These are phyloP conservation scores for Kalanchoe fedtschenkoi DNA, from an alignment of 164 flowering plant genomes.

Conservation along the genomic window DNA sequence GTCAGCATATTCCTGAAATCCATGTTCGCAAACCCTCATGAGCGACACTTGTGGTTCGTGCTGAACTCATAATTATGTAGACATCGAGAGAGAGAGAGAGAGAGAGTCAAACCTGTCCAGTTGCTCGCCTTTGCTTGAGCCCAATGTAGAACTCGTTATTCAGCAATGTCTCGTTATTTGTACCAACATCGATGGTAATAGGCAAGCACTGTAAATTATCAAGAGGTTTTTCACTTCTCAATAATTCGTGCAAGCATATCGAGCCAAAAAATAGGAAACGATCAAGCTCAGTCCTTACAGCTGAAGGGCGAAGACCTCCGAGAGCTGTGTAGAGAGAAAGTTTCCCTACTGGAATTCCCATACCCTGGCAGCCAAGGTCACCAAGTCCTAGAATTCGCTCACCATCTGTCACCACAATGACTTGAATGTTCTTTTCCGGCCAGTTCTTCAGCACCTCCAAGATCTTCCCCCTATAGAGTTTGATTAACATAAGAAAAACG, in stretches of 20 bases:
- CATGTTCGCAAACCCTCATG: too few species aligned
- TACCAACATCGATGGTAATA: conserved; percentile 1
- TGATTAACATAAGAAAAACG: too few species aligned
- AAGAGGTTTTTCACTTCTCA: too few species aligned
- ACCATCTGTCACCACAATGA: too few species aligned
- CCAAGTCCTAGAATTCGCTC: conserved; percentile 6
- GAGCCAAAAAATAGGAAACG: too few species aligned
- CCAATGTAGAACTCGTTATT: conserved; percentile 8
- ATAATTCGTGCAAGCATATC: too few species aligned
- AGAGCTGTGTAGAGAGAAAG: conserved; percentile 3
- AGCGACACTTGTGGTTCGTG: too few species aligned
- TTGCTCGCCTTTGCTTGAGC: conserved; percentile 3
- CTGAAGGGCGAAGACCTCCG: conserved; percentile 4
- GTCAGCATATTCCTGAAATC: conserved; percentile 6
- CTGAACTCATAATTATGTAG: too few species aligned
- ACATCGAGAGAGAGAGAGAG: too few species aligned
- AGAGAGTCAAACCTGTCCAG: conserved; percentile 6
- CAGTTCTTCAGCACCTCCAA: conserved; percentile 7
- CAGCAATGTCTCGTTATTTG: conserved; percentile 1
- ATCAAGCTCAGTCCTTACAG: conserved; percentile 1
- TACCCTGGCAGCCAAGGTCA: conserved; percentile 7
- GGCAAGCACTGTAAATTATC: conserved; percentile 3
- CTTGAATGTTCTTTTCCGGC: conserved; percentile 6
- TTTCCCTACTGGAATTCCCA: conserved; percentile 4
- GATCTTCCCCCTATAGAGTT: neutral